phyloP scores from a whole-genome alignment of 495 filamentous ascomycete genomes.

The Tuber umbilicatum region DNA sequence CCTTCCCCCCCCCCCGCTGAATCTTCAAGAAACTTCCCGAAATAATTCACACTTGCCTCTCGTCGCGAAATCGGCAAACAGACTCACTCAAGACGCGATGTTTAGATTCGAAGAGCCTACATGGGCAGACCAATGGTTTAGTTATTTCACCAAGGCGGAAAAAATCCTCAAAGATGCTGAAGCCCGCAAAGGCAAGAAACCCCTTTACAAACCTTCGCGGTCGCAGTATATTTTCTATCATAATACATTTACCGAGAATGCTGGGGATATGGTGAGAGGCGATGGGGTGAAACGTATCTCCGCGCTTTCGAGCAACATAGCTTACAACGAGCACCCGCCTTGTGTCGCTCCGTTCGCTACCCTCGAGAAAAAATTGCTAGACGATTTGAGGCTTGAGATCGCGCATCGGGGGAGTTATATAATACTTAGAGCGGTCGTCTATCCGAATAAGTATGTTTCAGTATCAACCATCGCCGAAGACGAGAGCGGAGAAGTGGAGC shows the following conservation, averaged over 20 bases:
- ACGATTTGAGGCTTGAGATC: conserved; percentile 16
- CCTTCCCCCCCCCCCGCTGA: background rate
- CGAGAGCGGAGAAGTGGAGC: conserved; percentile 23
- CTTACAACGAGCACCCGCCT: conserved; percentile 16
- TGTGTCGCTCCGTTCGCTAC: conserved; percentile 7
- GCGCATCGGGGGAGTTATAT: conserved; percentile 24
- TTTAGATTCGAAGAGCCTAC: background rate
- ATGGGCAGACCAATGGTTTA: background rate
- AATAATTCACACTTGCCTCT: background rate
- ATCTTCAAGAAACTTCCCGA: background rate
- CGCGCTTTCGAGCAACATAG: background rate
- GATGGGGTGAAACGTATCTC: background rate
- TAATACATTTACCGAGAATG: background rate
- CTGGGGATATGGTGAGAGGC: background rate
- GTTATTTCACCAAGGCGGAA: background rate
- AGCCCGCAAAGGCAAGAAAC: background rate
- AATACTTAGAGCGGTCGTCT: conserved; percentile 16
- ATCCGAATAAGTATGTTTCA: conserved; percentile 11
- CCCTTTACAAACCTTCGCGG: background rate
- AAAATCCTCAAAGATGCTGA: background rate
- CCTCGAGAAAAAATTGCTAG: conserved; percentile 20
- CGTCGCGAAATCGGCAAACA: background rate
- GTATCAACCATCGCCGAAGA: conserved; percentile 22
- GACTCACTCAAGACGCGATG: background rate
- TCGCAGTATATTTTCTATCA: background rate